Base-by-base conservation (phyloP, 2,329 filamentous ascomycete species). In the Nothophoma quercina region DNA sequence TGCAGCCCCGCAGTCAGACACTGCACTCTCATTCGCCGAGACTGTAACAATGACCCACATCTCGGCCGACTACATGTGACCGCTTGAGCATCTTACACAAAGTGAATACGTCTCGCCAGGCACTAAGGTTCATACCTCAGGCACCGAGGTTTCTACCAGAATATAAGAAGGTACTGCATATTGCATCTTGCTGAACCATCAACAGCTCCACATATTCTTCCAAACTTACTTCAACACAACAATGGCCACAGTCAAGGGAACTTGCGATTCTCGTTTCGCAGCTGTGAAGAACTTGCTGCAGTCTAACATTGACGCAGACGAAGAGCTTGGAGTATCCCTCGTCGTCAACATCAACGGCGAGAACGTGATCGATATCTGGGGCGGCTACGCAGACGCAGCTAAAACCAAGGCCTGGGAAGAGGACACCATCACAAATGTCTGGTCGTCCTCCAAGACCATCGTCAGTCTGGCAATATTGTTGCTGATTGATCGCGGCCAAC, bases 281-380 rank as follows among this genome's bases (percentile, higher is more conserved):
- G 32, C 23, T 12, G 50, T 62, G 9, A 41, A 48, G 12, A 25
- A 51, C n/a, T 21, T 57, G 8, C 26, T 60, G 2, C 56, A 64
- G 38, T 33, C 40, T 18, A 55, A 52, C 6, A 43, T 64, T 36
- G 48, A 56, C 12, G 36, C 45, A 7, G 56, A 49, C 3, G 39
- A 53, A 10, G 62, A 64, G 22, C 36, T 62, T 5, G 62, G 62
- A 4, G 58, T 55, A 5, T 64, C 60, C 10, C 23, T 64, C 28
- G 55, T 52, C 12, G 42, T 64, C 42, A 62, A 64, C 6, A 15
- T 64, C 9, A 18, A 55, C 7, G 62, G 62, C 19, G 55, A 52
- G n/a, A 48, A 58, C 7, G 58, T 64, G 4, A 30, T 64, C 10
- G 58, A 64, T 21, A n/a, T 63, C 33, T 64, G 60, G 52, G 62